A percentile compares a stretch with the other conserved stretches of the same genome.
phyloP scores from a whole-genome alignment of 164 flowering plant genomes.

The Cinnamomum micranthum region DNA sequence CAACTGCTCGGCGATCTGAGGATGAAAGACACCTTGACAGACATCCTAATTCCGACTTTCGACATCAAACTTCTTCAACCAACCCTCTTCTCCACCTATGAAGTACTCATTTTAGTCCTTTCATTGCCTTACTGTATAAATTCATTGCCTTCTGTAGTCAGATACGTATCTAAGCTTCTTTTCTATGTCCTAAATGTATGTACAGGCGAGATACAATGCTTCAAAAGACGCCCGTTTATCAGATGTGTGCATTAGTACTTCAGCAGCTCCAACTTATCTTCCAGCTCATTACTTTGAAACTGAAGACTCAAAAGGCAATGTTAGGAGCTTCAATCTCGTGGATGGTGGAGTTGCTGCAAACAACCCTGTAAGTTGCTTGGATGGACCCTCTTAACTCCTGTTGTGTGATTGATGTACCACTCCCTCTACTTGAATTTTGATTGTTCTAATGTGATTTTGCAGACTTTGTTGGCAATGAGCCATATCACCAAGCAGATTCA shows the following conservation, averaged over 20 bases:
- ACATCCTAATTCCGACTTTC: constrained; percentile 18
- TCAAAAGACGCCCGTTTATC: constrained; percentile 27
- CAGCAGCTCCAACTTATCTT: constrained; percentile 27
- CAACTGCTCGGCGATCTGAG: constrained; percentile 9
- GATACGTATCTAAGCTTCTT: background rate
- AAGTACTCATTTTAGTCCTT: constrained; percentile 3
- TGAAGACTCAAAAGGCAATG: constrained; percentile 20
- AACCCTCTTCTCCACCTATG: constrained; percentile 23
- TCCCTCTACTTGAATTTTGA: too few relatives aligned
- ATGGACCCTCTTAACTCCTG: background rate
- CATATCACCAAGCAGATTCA: constrained; percentile 29
- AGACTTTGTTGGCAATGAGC: constrained; percentile 46
- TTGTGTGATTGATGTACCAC: too few relatives aligned
- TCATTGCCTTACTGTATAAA: background rate
- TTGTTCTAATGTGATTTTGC: background rate
- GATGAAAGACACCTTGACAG: constrained; percentile 18
- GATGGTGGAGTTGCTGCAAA: constrained; percentile 50
- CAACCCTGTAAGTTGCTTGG: constrained; percentile 29
- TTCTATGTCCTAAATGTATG: background rate
- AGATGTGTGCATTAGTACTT: constrained; percentile 37
- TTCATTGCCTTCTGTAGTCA: background rate
- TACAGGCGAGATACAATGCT: constrained; percentile 19
- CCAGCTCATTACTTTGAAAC: constrained; percentile 17
- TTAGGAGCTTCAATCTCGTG: constrained; percentile 23
- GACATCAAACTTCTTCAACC: constrained; percentile 29